These are phyloP conservation scores for Lonicera japonica DNA, from an alignment of 129 eudicot genomes.

Conservation along the genomic window DNA sequence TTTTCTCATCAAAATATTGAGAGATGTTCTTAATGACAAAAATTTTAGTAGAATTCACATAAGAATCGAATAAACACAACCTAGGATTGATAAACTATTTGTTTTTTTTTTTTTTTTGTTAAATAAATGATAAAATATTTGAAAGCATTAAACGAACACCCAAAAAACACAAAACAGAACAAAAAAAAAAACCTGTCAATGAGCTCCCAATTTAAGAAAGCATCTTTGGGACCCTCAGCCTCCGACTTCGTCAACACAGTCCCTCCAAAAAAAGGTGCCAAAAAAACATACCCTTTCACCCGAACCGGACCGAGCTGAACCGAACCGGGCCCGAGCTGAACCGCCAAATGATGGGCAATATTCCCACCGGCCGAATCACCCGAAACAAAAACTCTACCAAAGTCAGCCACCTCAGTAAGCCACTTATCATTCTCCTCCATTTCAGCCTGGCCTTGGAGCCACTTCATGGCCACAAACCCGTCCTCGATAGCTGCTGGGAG, in stretches of 20 bases:
- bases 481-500: conserved; percentile 74
- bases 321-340: conserved; percentile 48
- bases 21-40: too few relatives aligned
- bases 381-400: conserved; percentile 47
- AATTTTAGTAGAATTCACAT: too few relatives aligned
- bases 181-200: conserved; percentile 50
- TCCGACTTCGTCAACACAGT: conserved; percentile 48
- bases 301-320: conserved; percentile 46
- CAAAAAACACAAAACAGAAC: too few relatives aligned
- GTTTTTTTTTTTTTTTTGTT: too few relatives aligned
- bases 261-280: conserved; percentile 91
- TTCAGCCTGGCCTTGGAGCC: conserved; percentile 62
- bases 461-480: conserved; percentile 49
- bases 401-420: conserved; percentile 54
- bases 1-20: too few relatives aligned
- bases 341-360: conserved; percentile 69
- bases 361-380: conserved; percentile 93
- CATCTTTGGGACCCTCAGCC: conserved; percentile 71
- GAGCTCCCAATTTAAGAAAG: conserved; percentile 70
- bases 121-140: too few relatives aligned
- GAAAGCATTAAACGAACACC: too few relatives aligned
- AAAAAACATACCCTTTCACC: conserved; percentile 56
- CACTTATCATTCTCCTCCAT: conserved; percentile 47
- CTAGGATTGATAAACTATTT: too few relatives aligned
- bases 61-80: too few relatives aligned